These are phyloP conservation scores for Alternaria atra DNA, from an alignment of 2,329 filamentous ascomycete species.

Conservation along the genomic window DNA sequence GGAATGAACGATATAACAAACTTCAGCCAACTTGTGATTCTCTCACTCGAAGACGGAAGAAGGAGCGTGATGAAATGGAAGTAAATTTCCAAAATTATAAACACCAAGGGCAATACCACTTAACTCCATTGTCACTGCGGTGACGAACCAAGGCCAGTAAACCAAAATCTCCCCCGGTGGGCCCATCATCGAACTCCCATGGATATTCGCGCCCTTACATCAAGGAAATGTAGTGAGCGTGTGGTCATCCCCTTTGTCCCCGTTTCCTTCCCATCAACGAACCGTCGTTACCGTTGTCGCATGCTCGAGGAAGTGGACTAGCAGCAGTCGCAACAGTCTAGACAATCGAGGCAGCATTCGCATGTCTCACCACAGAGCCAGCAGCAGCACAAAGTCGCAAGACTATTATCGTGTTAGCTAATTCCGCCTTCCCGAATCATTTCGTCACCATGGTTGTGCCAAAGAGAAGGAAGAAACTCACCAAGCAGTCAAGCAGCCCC, in stretches of 20 bases:
- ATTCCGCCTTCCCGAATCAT: background rate
- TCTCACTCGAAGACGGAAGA: conserved; percentile 5
- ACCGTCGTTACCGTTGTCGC: background rate
- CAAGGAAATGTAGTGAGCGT: background rate
- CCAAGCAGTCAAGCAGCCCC: conserved; percentile 46
- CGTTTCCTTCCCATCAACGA: background rate
- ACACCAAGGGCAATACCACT: background rate
- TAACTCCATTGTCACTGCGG: background rate
- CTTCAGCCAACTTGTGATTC: conserved; percentile 16
- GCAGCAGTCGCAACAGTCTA: conserved; percentile 40
- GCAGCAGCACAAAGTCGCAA: conserved; percentile 50
- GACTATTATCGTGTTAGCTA: conserved; percentile 21
- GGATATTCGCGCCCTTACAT: background rate
- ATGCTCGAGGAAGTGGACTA: conserved; percentile 11
- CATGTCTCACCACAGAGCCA: conserved; percentile 49
- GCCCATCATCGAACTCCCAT: background rate
- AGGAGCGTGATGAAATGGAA: background rate
- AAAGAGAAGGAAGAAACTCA: conserved; percentile 21
- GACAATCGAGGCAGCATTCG: conserved; percentile 47
- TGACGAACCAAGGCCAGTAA: background rate
- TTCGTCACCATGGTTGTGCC: background rate
- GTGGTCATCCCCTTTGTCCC: background rate
- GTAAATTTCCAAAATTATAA: background rate
- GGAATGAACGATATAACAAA: background rate
- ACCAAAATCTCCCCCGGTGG: background rate